Evolutionary conservation across 2,329 filamentous ascomycete species (phyloP).

Genomic region (Didymella segeticola): DNA sequence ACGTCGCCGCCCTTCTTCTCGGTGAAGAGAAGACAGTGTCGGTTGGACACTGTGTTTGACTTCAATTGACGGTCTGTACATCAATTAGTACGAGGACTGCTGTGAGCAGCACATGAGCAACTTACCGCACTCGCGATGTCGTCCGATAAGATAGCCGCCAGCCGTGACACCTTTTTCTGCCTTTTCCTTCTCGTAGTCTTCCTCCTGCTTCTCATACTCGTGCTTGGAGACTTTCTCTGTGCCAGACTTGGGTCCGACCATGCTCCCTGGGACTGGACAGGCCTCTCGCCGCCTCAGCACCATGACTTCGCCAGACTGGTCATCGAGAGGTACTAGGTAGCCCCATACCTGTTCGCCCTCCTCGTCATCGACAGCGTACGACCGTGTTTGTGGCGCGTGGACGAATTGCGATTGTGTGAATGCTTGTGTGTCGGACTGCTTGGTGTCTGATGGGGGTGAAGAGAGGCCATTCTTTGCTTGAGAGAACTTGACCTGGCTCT

Average conservation of each 20-base stretch:
- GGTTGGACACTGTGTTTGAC: slow-evolving; percentile 84
- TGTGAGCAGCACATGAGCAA: slow-evolving; percentile 21
- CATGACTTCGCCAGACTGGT: slow-evolving; percentile 70
- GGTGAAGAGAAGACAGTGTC: slow-evolving; percentile 74
- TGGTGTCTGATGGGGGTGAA: slow-evolving; percentile 56
- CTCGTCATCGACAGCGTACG: slow-evolving; percentile 86
- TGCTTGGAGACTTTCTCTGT: slow-evolving; percentile 56
- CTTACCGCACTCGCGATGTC: slow-evolving; percentile 92
- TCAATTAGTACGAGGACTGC: slow-evolving; percentile 19
- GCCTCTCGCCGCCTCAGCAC: slow-evolving; percentile 77
- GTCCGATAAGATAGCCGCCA: slow-evolving; percentile 87
- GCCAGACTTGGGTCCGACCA: slow-evolving; percentile 47
- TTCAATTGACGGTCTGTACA: slow-evolving; percentile 72
- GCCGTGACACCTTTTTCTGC: slow-evolving; percentile 65
- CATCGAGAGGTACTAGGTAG: slow-evolving; percentile 84
- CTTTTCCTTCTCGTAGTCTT: slow-evolving; percentile 64
- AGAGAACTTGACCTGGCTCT: slow-evolving; percentile 39
- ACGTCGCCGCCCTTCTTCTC: slow-evolving; percentile 65
- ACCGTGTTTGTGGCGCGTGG: slow-evolving; percentile 73
- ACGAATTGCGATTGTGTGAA: slow-evolving; percentile 88
- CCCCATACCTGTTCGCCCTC: slow-evolving; percentile 90
- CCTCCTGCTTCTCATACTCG: slow-evolving; percentile 66
- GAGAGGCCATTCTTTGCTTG: slow-evolving; percentile 52
- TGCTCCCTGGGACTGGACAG: slow-evolving; percentile 65
- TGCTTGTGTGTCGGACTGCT: slow-evolving; percentile 56